phyloP scores from a whole-genome alignment of 164 flowering plant species.

The Magnolia officinalis region DNA sequence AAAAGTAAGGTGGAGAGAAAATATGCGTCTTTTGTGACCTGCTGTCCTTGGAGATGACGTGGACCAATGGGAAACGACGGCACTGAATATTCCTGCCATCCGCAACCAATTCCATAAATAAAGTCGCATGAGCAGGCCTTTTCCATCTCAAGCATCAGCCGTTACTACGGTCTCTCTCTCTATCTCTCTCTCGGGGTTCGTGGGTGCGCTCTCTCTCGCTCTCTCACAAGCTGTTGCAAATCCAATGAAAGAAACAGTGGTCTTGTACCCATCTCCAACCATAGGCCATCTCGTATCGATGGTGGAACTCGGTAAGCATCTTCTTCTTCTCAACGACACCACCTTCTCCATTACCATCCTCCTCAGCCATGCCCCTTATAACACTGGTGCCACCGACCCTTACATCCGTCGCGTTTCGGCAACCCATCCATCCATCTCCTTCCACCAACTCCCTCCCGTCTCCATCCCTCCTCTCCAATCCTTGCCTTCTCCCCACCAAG shows the following conservation, averaged over 20 bases:
- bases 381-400: constrained; percentile 14
- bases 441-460: constrained; percentile 29
- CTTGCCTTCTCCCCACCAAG: constrained; percentile 13
- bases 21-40: too few relatives aligned
- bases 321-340: constrained; percentile 11
- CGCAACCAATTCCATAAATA: too few relatives aligned
- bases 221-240: background rate
- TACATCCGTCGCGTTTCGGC: constrained; percentile 27
- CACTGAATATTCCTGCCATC: too few relatives aligned
- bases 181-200: too few relatives aligned
- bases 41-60: too few relatives aligned
- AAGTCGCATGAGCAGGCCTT: too few relatives aligned
- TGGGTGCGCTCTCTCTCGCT: background rate
- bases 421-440: constrained; percentile 17
- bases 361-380: constrained; percentile 16
- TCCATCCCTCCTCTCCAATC: background rate
- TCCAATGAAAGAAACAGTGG: too few relatives aligned
- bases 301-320: constrained; percentile 33
- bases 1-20: too few relatives aligned
- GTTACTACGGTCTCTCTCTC: too few relatives aligned
- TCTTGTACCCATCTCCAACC: constrained; percentile 16
- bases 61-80: too few relatives aligned
- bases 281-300: constrained; percentile 35
- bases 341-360: constrained; percentile 21
- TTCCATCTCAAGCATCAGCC: too few relatives aligned